Evolutionary conservation across 2,329 filamentous ascomycete genomes (phyloP), one percentile per base, ranked within the genome.

Genomic region (Cladosporium sp.): DNA sequence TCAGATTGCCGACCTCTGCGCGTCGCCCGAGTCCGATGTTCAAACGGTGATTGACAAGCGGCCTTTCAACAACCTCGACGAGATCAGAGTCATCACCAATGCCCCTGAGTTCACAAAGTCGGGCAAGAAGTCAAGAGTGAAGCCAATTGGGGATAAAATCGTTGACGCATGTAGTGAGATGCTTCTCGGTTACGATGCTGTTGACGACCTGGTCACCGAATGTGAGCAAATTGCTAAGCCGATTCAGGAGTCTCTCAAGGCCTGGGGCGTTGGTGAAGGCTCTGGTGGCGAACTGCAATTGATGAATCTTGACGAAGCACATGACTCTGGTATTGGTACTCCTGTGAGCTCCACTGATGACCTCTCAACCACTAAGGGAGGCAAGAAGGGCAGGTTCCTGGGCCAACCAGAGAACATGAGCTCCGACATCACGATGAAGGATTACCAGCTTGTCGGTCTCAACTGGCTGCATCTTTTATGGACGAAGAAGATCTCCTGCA

Each of bases 401-500:
- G 74, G 80, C 34, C 90, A 97, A 71, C 94, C 94, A 0, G 74
- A 80, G 3, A 82, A 87, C 53, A 94, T 99, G 89, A 83, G 84
- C 28, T 80, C 87, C 0, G 83, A 89, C 56, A 83, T 93, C 57
- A 78, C 82, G 37, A 85, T 99, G 78, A 97, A 97, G 70, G 87
- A 94, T 35, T 97, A 97, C 68, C 94, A 99, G 70, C 77, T 97
- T 19, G 91, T 96, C 28, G 94, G 94, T 3, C 81, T 99, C 52
- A 97, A 97, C 70, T 99, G 94, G 94, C 82, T 99, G 68, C 85
- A 87, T 56, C 75, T 97, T 45, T 80, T 99, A 13, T 96, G 91
- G 75, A 81, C 86, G 53, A 86, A 89, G 58, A 81, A 86, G 25
- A 82, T 95, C 52, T 93, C 90, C 45, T 93, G 91, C 61, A 97